A percentile compares a stretch with the other conserved stretches of the same genome.
Conservation (phyloP, 208 protist species). For the Leishmania turanica region DNA sequence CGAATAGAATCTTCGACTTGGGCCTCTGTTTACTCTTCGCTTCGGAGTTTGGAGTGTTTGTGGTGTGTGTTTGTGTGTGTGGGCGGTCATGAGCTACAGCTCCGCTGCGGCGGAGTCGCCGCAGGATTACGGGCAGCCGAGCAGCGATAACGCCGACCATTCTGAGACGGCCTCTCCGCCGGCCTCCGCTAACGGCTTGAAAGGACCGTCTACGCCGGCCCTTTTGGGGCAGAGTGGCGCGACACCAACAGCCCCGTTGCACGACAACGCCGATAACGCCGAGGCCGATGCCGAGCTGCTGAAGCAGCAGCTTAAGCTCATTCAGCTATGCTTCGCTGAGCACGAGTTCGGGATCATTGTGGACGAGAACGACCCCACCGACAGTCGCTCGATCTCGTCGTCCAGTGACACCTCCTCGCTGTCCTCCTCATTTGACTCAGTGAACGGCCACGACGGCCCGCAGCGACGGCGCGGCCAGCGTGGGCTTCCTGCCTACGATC, state of each 20-base stretch:
- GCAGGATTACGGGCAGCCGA: neutral
- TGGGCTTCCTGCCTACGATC: slow-evolving; percentile 47
- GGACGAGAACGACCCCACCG: slow-evolving; percentile 24
- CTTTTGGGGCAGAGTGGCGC: neutral
- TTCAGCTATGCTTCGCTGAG: slow-evolving; percentile 87
- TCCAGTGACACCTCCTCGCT: slow-evolving; percentile 9
- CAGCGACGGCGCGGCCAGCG: neutral
- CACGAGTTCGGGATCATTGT: slow-evolving; percentile 84
- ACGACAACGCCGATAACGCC: neutral
- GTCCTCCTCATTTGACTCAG: neutral
- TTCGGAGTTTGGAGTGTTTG: no score
- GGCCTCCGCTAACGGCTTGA: neutral
- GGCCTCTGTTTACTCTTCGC: neutral
- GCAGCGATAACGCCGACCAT: neutral
- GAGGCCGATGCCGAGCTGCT: slow-evolving; percentile 30
- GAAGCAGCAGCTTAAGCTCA: slow-evolving; percentile 72
- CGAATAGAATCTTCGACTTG: neutral
- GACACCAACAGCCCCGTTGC: neutral
- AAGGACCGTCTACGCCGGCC: neutral
- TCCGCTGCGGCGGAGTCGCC: no score
- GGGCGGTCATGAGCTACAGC: neutral
- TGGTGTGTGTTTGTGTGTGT: no score
- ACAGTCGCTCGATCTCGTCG: slow-evolving; percentile 1
- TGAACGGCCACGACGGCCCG: neutral
- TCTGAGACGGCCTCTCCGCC: neutral